Base-by-base conservation (phyloP, 768 basidiomycete species). In the Leccinum subgranulosum region DNA sequence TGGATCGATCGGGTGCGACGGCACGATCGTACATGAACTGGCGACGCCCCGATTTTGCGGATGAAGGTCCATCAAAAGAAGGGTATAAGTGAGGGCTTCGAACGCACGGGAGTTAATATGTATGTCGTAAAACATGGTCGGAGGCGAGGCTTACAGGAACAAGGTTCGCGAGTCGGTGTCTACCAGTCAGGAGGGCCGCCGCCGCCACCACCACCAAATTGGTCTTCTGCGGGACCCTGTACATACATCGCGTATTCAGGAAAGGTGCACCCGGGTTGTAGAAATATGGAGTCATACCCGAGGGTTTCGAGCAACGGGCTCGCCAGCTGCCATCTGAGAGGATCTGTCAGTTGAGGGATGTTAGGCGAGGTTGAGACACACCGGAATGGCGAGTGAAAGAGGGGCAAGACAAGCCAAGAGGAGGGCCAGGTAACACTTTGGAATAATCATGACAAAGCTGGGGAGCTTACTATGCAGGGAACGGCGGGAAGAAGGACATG, bases 171-270 rank as follows among this genome's bases (percentile, higher is more conserved):
- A 23, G 43, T 53, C 51, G 50, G 25, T 8, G 34, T 49, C 58
- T 61, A 70, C 71, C 71, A 72, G 65, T 74, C 73, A 9, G 71
- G 60, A 46, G 57, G 48, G 15, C 56, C 51, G 3, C 49, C 41
- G 8, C 60, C 66, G 1, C 52, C n/a, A 2, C 60, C 67, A 17
- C 55, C 62, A 19, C 66, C 67, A 14, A 66, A 69, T 28, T 54
- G 39, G 50, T 68, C 63, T 41, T 60, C 27, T 7, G 51, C 53
- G 5, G 67, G 70, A n/a, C 19, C 45, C 69, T 70, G 45, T 49
- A 31, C 12, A 47, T 47, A 41, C 17, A 45, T 12, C 6, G 31
- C 3, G 15, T n/a, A 2, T n/a, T 71, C 11, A 63, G 54, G 47
- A 53, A 21, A 5, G 51, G 0, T 15, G 36, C 6, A 34, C 29